Evolutionary conservation across 1,284 basidiomycete species (phyloP), one percentile per base, ranked within the genome.

Genomic region (Erythrobasidium hasegawianum): DNA sequence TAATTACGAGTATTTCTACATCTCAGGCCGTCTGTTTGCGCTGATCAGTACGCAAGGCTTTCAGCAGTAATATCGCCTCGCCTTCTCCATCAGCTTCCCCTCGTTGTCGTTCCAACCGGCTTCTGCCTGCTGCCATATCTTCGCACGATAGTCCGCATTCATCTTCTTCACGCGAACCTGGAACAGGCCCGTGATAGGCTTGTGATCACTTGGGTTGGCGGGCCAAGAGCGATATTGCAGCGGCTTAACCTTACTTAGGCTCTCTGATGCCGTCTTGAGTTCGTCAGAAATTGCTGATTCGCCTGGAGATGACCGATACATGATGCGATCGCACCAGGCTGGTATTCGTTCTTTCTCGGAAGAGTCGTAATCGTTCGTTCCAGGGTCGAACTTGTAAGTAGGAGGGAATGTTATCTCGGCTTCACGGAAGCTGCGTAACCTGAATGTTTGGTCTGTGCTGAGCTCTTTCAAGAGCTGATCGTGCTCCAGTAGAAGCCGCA

Each of bases 251-350:
- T 57, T 43, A 14, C 53, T 33, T 33, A 11, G 4, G 33, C 33
- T 33, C 33, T n/a, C n/a, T 24, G 45, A 47, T 47, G 45, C n/a
- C 14, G 4, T 47, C 45, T 24, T n/a, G 5, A 8, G 4, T 7
- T 33, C 33, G 4, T 47, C 43, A 4, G n/a, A 47, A 7, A 8
- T n/a, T 4, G 16, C 4, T 4, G 43, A 16, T 24, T 8, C 22
- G 14, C 43, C 43, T 8, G 43, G 43, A 33, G 40, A 33, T 10
- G 33, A 16, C 55, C 68, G 68, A 84, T 88, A 96, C 43, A 97
- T 79, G 22, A 97, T 84, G 7, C 95, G 85, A 77, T 98, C 95
- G 78, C 95, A 98, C 92, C 94, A 97, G 0, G 94, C 91, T 0
- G 94, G 95, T 8, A 87, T 83, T 0, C 95, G 85, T 22, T 84